phyloP scores from a whole-genome alignment of 2,329 filamentous ascomycete genomes.

The Ceratocystis variospora region DNA sequence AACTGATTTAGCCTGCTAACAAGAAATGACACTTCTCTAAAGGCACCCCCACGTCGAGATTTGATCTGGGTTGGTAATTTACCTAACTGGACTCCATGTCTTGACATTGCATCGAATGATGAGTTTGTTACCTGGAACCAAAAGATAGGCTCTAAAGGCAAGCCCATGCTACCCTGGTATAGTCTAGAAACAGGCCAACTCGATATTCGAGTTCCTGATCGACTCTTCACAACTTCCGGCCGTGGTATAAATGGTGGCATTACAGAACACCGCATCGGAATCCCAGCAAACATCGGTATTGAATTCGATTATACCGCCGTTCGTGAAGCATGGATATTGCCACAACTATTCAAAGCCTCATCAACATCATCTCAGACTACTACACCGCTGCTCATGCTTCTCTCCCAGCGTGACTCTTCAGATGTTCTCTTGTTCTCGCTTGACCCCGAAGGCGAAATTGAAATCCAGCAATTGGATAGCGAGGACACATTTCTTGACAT shows the following conservation, averaged over 20 bases:
- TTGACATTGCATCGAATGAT: slow-evolving; percentile 40
- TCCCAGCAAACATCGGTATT: slow-evolving; percentile 52
- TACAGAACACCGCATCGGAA: slow-evolving; percentile 54
- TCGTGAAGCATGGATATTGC: slow-evolving; percentile 41
- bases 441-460: neutral
- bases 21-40: neutral
- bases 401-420: slow-evolving; percentile 38
- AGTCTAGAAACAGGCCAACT: slow-evolving; percentile 16
- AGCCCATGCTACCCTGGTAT: slow-evolving; percentile 22
- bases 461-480: neutral
- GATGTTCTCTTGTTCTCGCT: slow-evolving; percentile 35
- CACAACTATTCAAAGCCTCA: slow-evolving; percentile 19
- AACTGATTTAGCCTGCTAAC: neutral
- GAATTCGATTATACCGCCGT: slow-evolving; percentile 40
- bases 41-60: slow-evolving; percentile 43
- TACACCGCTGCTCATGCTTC: slow-evolving; percentile 27
- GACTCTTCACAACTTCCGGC: slow-evolving; percentile 53
- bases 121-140: slow-evolving; percentile 26
- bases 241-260: slow-evolving; percentile 49
- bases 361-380: neutral
- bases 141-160: slow-evolving; percentile 22
- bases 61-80: slow-evolving; percentile 36
- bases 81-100: slow-evolving; percentile 47
- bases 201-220: slow-evolving; percentile 29
- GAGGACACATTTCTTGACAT: slow-evolving; percentile 37